Base-by-base conservation (phyloP, 2,329 filamentous ascomycete genomes). In the Aspergillus glaucus region DNA sequence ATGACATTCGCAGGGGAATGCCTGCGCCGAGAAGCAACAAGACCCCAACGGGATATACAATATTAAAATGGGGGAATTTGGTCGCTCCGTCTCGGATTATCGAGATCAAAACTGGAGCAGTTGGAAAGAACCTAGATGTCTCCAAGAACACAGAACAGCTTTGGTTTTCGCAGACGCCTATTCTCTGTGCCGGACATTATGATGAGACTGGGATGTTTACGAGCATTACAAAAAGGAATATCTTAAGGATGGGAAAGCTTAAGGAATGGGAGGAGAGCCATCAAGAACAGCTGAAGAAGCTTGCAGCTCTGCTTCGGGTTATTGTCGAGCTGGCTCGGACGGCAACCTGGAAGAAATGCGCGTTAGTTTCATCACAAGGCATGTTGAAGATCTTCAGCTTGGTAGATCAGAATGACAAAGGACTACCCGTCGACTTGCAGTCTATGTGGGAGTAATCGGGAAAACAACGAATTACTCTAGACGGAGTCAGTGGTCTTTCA, bases 141-240 rank as follows among this genome's bases (percentile, higher is more conserved):
- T 14, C 36, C 1, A 42, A 36, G 9, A 41, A 15, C 7, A 9
- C 42, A 4, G 8, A n/a, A 36, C 43, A 49, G 36, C 37, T 49
- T 17, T 49, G 47, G 47, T 45, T 49, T 24, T 42, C 43, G 7
- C 43, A 49, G n/a, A 49, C 37, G 14, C 47, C 47, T 6, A 43
- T 49, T 14, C 21, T 45, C 3, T 49, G 47, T 30, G 40, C 8
- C 7, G 43, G 43, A 26, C 24, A 45, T 17, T 49, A 49, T 32
- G 9, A 32, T 9, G 21, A 9, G 2, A 40, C 37, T 4, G 47
- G 47, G 9, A 45, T 6, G 6, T 49, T 49, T n/a, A 10, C 30
- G 8, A 22, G 42, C 4, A 24, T 43, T 6, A 26, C 14, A 6
- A 8, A 40, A 15, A 41, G 21, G 17, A 41, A 49, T 24, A 14